Conservation (phyloP, 75 land plant species). For the Sequoia sempervirens region DNA sequence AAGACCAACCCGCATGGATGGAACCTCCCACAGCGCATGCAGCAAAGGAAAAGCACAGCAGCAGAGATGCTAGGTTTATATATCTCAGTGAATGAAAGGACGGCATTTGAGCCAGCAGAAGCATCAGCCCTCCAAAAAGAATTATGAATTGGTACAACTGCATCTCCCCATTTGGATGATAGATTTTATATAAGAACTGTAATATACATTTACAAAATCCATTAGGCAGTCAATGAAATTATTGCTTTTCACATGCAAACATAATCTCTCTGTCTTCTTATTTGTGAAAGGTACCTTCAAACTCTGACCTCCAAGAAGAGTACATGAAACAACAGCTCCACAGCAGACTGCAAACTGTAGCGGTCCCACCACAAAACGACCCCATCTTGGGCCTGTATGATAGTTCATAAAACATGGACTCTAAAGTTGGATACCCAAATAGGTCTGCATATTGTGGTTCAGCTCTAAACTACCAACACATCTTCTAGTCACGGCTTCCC, state of each 20-base stretch:
- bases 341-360: slow-evolving; percentile 63
- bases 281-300: slow-evolving; percentile 50
- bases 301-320: slow-evolving; percentile 78
- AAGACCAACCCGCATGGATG: slow-evolving; percentile 51
- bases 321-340: slow-evolving; percentile 55
- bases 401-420: slow-evolving; percentile 60
- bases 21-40: slow-evolving; percentile 65
- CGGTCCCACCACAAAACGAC: slow-evolving; percentile 53
- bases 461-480: too few relatives aligned
- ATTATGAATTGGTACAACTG: slow-evolving; percentile 61
- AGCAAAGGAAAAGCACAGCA: slow-evolving; percentile 65
- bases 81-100: slow-evolving; percentile 91
- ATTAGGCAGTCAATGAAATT: background rate
- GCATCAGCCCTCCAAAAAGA: slow-evolving; percentile 55
- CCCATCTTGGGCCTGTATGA: slow-evolving; percentile 66
- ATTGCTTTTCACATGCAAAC: background rate
- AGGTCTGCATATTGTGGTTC: too few relatives aligned
- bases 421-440: background rate
- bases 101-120: slow-evolving; percentile 84
- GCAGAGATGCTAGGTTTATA: slow-evolving; percentile 62
- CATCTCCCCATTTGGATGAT: slow-evolving; percentile 45
- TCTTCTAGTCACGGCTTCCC: too few relatives aligned
- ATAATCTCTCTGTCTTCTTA: background rate
- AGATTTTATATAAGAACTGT: slow-evolving; percentile 61
- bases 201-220: background rate